Evolutionary conservation across 805 yeast genomes (phyloP).

Genomic region (Candida khao-thaluensis): DNA sequence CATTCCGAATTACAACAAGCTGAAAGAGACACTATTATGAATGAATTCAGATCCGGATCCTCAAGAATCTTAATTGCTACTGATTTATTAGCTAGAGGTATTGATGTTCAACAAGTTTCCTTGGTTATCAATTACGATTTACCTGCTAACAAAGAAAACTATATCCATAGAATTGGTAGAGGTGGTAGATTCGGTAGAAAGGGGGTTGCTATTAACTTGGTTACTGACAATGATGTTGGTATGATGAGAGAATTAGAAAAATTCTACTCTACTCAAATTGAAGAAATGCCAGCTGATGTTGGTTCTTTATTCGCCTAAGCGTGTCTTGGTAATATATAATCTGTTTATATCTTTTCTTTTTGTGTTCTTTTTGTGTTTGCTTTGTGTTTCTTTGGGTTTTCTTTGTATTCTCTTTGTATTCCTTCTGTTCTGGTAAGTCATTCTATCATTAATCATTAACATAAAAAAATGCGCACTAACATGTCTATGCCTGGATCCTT

Average conservation of each 20-base stretch:
- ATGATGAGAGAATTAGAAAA: slow-evolving; percentile 83
- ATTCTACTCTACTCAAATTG: slow-evolving; percentile 85
- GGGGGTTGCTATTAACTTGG: slow-evolving; percentile 95
- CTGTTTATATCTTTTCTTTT: background rate
- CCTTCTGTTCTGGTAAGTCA: too few species aligned
- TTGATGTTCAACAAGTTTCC: slow-evolving; percentile 96
- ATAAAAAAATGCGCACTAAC: too few species aligned
- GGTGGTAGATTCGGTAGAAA: slow-evolving; percentile 98
- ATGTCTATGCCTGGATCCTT: slow-evolving; percentile 17
- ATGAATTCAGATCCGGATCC: slow-evolving; percentile 91
- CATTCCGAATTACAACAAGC: slow-evolving; percentile 94
- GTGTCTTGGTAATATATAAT: background rate
- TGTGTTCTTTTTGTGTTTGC: background rate
- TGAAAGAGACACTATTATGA: slow-evolving; percentile 93
- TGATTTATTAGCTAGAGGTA: slow-evolving; percentile 96
- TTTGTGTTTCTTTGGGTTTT: too few species aligned
- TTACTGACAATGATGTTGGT: slow-evolving; percentile 74
- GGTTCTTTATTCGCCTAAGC: slow-evolving; percentile 47
- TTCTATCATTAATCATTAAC: too few species aligned
- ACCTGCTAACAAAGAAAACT: slow-evolving; percentile 87
- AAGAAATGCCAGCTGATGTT: slow-evolving; percentile 85
- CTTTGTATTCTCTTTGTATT: too few species aligned
- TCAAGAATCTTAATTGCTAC: slow-evolving; percentile 91
- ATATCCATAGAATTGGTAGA: slow-evolving; percentile 97
- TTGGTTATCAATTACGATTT: slow-evolving; percentile 92